Base-by-base conservation (phyloP, 768 basidiomycete species). In the Tricholoma terreum region DNA sequence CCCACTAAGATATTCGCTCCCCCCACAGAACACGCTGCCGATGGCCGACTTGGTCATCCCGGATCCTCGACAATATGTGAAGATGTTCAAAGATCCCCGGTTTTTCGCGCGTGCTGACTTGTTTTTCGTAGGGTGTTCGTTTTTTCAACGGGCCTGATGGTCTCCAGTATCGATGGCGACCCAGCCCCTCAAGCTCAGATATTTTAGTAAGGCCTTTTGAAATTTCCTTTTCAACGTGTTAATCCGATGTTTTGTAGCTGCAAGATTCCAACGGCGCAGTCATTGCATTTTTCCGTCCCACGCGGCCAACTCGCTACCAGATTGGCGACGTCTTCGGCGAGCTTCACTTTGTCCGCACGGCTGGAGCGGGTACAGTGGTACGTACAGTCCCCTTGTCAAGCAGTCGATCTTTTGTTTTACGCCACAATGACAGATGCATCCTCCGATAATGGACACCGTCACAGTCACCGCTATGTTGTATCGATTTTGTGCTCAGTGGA, bases 361-460 rank as follows among this genome's bases (percentile, higher is more conserved):
- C 87, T 55, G 91, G 92, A 48, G 82, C 84, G 65, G 90, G 90
- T 48, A 90, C 90, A 56, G 89, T 93, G 74, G 91, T 92, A 75
- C 73, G 77, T 67, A 49, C 69, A 62, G 35, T 66, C 66, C 62
- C 48, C 52, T 50, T 59, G 21, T 51, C 52, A 51, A 48, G 43
- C 52, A 36, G 42, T 59, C 55, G 57, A 61, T 45, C 51, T 46
- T 36, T 45, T 31, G 46, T 60, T 52, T 19, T 62, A 22, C 24
- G 22, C 51, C 59, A 46, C 68, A 87, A 62, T 43, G 57, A 52
- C 67, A 91, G 90, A 89, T 84, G 79, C 90, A 91, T 68, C 90
- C 90, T 52, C 91, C 91, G 62, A 86, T 93, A 72, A 93, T 93
- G 91, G 90, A 93, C 77, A 85, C 83, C 45, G 90, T 93, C 59